Base-by-base conservation (phyloP, 2,329 filamentous ascomycete genomes). In the Alternaria dauci region DNA sequence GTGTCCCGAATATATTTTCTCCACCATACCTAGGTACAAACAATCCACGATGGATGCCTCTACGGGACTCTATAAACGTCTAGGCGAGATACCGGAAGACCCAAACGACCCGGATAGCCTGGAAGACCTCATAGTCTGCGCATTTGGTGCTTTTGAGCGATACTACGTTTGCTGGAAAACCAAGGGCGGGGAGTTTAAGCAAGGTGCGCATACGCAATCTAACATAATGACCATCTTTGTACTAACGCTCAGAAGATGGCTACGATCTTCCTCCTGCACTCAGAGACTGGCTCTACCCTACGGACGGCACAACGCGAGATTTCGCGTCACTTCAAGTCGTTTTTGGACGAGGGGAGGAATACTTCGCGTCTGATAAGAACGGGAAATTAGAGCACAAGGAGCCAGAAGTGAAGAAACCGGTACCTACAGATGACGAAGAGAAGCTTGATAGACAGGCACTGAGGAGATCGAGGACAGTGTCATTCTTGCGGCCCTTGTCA, bases 81-180 rank as follows among this genome's bases (percentile, higher is more conserved):
- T 78, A 6, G 74, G 62, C 8, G 68, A 75, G 30, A 76, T 78
- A 53, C 70, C 75, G 4, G 65, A 72, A 25, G 68, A 78, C 26
- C 68, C 73, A 1, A 54, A 60, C 8, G 69, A 76, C 43, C 70
- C 74, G 2, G 74, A 77, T 26, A 72, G 81, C 68, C 44, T 80
- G 52, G 66, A 77, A 20, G 77, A 79, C 52, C 63, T 79, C 8
- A 57, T 80, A 3, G 74, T 79, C 5, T 78, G 77, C 55, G 78
- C 78, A 1, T 77, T 79, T 52, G 78, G 78, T 0, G 77, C 77
- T 0, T 80, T 80, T 38, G 78, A 79, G 43, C 67, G 76, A 46
- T 79, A 79, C 55, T 80, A 79, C 48, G 68, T 80, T 8, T 79
- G 77, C 54, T 80, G 77, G 78, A 78, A 73, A 58, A 79, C 72